Conservation (phyloP, 768 basidiomycete species). For the Hydnomerulius pinastri region DNA sequence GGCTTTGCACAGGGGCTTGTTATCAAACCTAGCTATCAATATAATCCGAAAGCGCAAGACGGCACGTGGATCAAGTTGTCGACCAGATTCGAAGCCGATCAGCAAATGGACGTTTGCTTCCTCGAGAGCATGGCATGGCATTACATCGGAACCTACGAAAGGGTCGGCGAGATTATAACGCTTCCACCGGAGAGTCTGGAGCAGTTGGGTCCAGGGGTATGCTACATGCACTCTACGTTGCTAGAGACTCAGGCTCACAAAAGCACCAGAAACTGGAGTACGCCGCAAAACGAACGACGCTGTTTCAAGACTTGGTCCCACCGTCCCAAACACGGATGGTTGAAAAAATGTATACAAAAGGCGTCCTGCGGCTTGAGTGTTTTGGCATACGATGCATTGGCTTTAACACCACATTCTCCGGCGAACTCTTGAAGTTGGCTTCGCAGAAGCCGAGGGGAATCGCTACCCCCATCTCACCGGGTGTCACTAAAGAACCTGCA, state of each 20-base stretch:
- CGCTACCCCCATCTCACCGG: not conserved
- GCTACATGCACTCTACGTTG: not conserved
- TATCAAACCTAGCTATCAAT: conserved; percentile 25
- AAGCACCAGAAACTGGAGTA: conserved; percentile 18
- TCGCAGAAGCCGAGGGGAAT: not conserved
- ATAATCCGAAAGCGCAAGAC: conserved; percentile 21
- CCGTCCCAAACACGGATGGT: conserved; percentile 27
- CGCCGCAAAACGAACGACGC: conserved; percentile 16
- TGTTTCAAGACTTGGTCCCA: conserved; percentile 23
- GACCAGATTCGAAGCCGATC: conserved; percentile 10
- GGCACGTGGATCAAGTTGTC: conserved; percentile 19
- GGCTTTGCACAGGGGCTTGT: conserved; percentile 29
- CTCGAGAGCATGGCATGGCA: not conserved
- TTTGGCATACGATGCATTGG: conserved; percentile 25
- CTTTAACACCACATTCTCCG: conserved; percentile 15
- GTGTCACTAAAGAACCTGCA: not conserved
- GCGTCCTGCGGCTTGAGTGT: conserved; percentile 29
- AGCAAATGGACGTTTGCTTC: conserved; percentile 24
- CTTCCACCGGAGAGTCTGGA: conserved; percentile 13
- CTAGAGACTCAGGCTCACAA: conserved; percentile 1
- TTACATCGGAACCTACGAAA: conserved; percentile 31
- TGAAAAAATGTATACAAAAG: conserved; percentile 28
- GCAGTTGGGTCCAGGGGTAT: conserved; percentile 12
- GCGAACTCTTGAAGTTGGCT: conserved; percentile 9
- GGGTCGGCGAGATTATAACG: conserved; percentile 14